Percentiles rank a stretch among this genome's conserved stretches.
Conservation (phyloP, 169 alveolate genomes). For the Eimeria praecox region DNA sequence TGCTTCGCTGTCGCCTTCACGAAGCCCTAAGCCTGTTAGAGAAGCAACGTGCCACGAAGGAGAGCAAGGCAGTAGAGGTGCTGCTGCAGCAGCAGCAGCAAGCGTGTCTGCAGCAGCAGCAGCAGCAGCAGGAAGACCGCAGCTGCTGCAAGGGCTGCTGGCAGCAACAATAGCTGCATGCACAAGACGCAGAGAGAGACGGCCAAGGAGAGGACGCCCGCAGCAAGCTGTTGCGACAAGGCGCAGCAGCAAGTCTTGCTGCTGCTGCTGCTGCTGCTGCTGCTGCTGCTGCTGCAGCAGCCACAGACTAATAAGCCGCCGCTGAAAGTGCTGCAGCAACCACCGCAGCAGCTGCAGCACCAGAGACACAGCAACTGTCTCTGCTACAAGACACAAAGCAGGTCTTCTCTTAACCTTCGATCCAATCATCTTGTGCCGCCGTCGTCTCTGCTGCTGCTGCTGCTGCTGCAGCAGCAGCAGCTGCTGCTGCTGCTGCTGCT, state of each 20-base stretch:
- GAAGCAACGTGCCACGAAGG: constrained; percentile 46
- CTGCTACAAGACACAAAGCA: constrained; percentile 34
- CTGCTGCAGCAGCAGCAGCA: constrained; percentile 48
- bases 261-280: constrained; percentile 63
- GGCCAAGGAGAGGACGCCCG: constrained; percentile 55
- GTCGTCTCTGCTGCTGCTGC: constrained; percentile 45
- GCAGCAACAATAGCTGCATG: constrained; percentile 63
- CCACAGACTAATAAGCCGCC: constrained; percentile 15
- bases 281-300: constrained; percentile 56
- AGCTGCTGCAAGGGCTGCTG: constrained; percentile 19
- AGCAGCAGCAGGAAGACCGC: constrained; percentile 16
- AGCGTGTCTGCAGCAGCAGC: not conserved
- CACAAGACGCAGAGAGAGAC: constrained; percentile 31
- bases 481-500: constrained; percentile 40
- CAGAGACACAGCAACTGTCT: constrained; percentile 38
- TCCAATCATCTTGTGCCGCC: not conserved
- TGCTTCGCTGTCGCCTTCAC: not conserved
- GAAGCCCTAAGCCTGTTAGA: constrained; percentile 40
- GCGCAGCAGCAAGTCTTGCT: constrained; percentile 51
- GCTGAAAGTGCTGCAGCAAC: constrained; percentile 45
- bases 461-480: constrained; percentile 15
- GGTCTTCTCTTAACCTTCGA: not conserved
- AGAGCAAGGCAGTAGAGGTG: constrained; percentile 36
- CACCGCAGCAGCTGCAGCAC: constrained; percentile 63
- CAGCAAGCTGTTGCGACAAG: constrained; percentile 49